Evolutionary conservation across 805 yeast genomes (phyloP).

Genomic region (Saccharomyces mikatae): DNA sequence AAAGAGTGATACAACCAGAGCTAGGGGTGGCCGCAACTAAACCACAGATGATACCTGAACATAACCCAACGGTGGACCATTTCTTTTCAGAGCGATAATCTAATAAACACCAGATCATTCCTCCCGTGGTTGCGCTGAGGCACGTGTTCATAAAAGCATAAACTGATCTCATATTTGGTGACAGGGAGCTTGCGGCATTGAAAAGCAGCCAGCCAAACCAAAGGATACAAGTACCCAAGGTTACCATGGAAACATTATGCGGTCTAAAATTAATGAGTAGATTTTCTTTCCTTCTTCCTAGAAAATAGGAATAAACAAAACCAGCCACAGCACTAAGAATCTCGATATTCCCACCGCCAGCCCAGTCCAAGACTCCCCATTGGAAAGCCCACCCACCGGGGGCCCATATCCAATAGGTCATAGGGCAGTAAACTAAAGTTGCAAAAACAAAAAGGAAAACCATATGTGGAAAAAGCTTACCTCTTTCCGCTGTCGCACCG

Average conservation of each 20-base stretch:
- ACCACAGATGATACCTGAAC: conserved; percentile 94
- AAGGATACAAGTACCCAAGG: conserved; percentile 75
- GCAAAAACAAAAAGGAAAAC: conserved; percentile 82
- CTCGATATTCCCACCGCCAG: conserved; percentile 98
- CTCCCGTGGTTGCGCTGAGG: conserved; percentile 82
- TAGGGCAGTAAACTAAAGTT: conserved; percentile 86
- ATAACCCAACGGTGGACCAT: conserved; percentile 90
- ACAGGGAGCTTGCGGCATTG: conserved; percentile 82
- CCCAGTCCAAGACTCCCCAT: conserved; percentile 92
- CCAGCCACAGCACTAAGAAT: conserved; percentile 88
- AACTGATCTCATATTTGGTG: conserved; percentile 75
- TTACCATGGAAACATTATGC: conserved; percentile 86
- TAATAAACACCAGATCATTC: conserved; percentile 81
- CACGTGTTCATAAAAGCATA: conserved; percentile 91
- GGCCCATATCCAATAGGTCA: conserved; percentile 96
- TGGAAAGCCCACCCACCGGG: conserved; percentile 85
- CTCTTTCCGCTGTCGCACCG: conserved; percentile 91
- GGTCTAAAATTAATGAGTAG: conserved; percentile 84
- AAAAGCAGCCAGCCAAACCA: conserved; percentile 97
- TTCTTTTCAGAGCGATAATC: conserved; percentile 84
- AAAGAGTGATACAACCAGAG: conserved; percentile 81
- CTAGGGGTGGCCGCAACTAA: conserved; percentile 96
- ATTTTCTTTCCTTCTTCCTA: conserved; percentile 70
- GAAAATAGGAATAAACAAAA: conserved; percentile 69
- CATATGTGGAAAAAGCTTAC: conserved; percentile 77